These are phyloP conservation scores for Beta corolliflora DNA, from an alignment of 179 eudicot species.

Conservation along the genomic window DNA sequence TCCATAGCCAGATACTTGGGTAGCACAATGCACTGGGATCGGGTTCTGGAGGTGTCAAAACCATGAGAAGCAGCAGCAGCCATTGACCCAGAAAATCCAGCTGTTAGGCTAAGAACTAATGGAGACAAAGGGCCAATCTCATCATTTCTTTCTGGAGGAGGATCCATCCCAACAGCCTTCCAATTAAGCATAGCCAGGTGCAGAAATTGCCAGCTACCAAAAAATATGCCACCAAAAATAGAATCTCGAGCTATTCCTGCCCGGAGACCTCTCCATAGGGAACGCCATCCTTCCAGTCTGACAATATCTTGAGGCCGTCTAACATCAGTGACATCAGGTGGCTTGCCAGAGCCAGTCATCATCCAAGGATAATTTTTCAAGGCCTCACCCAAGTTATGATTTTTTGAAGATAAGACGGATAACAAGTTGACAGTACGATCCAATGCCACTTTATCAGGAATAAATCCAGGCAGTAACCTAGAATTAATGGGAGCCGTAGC, in stretches of 20 bases:
- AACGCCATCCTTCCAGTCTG: conserved; percentile 78
- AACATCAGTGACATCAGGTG: conserved; percentile 75
- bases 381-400: conserved; percentile 47
- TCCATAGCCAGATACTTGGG: conserved; percentile 82
- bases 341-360: conserved; percentile 92
- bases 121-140: conserved; percentile 86
- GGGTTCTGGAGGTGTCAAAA: conserved; percentile 83
- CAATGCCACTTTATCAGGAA: conserved; percentile 53
- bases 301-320: conserved; percentile 51
- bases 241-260: conserved; percentile 77
- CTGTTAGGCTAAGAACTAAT: conserved; percentile 69
- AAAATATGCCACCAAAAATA: conserved; percentile 84
- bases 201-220: conserved; percentile 80
- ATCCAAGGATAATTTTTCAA: conserved; percentile 91
- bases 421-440: conserved; percentile 65
- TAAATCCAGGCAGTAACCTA: conserved; percentile 56
- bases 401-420: conserved; percentile 55
- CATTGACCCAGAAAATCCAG: conserved; percentile 82
- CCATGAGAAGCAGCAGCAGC: conserved; percentile 95
- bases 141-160: conserved; percentile 63
- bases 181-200: conserved; percentile 66
- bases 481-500: conserved; percentile 47
- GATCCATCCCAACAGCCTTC: conserved; percentile 88
- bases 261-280: conserved; percentile 86
- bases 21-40: conserved; percentile 79